Evolutionary conservation across 768 basidiomycete species (phyloP).

Genomic region (Boletus tomentosulus): DNA sequence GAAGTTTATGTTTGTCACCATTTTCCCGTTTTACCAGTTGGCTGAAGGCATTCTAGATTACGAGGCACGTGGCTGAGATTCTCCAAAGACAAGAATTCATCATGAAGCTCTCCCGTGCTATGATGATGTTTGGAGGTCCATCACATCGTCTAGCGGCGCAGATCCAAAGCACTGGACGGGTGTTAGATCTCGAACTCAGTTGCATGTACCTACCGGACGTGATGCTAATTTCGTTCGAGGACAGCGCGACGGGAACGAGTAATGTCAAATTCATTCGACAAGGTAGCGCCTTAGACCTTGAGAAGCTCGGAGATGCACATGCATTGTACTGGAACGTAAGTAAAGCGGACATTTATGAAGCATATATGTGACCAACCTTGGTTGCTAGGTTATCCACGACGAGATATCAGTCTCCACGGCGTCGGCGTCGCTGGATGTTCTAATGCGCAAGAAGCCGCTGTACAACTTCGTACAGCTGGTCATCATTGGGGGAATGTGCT

Average conservation of each 20-base stretch:
- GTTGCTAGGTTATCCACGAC: constrained; percentile 73
- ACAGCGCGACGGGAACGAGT: constrained; percentile 72
- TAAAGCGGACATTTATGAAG: background rate
- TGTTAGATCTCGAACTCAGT: constrained; percentile 68
- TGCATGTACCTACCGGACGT: constrained; percentile 75
- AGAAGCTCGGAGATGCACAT: constrained; percentile 70
- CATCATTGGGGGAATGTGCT: constrained; percentile 74
- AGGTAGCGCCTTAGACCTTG: constrained; percentile 66
- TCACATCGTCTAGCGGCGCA: constrained; percentile 81
- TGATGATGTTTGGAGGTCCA: constrained; percentile 90
- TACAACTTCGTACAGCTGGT: constrained; percentile 60
- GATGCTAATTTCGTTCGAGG: constrained; percentile 80
- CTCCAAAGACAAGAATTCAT: constrained; percentile 81
- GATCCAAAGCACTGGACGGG: constrained; percentile 71
- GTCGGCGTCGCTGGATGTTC: constrained; percentile 57
- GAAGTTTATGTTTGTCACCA: constrained; percentile 63
- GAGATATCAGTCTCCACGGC: constrained; percentile 71
- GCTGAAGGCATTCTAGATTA: constrained; percentile 48
- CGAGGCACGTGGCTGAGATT: constrained; percentile 78
- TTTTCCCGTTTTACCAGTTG: background rate
- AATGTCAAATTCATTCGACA: constrained; percentile 79
- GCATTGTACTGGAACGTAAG: constrained; percentile 69
- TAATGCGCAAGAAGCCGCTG: constrained; percentile 65
- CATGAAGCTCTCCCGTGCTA: constrained; percentile 74
- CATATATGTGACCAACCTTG: constrained; percentile 1